Conservation (phyloP, 1,284 basidiomycete genomes). For the Schizophyllum commune region DNA sequence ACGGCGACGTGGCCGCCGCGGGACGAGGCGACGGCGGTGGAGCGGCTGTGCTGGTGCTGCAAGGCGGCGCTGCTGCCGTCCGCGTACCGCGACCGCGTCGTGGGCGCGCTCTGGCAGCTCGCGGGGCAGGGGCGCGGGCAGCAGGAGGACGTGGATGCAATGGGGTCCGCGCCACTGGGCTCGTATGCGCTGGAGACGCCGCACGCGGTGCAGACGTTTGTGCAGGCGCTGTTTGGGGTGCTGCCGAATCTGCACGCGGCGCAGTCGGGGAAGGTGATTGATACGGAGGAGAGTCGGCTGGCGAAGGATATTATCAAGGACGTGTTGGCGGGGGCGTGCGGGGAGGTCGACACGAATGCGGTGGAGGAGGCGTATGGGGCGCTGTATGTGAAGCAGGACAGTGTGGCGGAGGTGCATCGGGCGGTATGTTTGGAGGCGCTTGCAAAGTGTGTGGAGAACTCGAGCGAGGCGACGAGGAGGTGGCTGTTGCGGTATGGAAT, state of each 20-base stretch:
- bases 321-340: constrained; percentile 28
- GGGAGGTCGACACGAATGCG: constrained; percentile 29
- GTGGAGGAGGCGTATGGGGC: constrained; percentile 33
- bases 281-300: constrained; percentile 20
- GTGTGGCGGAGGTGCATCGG: constrained; percentile 21
- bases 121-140: no score
- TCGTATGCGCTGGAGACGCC: constrained; percentile 36
- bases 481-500: constrained; percentile 29
- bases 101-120: constrained; percentile 29
- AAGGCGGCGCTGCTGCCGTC: constrained; percentile 41
- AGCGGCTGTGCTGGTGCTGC: constrained; percentile 62
- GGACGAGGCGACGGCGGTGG: constrained; percentile 40
- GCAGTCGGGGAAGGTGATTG: constrained; percentile 9
- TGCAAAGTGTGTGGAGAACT: constrained; percentile 29
- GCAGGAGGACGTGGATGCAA: not conserved
- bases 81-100: constrained; percentile 36
- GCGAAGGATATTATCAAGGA: constrained; percentile 29
- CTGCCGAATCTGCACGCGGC: constrained; percentile 24
- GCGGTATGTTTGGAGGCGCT: constrained; percentile 31
- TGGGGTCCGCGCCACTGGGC: constrained; percentile 27
- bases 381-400: constrained; percentile 20
- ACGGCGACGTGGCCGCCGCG: constrained; percentile 46
- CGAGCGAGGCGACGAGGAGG: constrained; percentile 20
- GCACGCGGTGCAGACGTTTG: constrained; percentile 42
- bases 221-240: constrained; percentile 44